Evolutionary conservation across 2,329 filamentous ascomycete genomes (phyloP).

Genomic region (Penicillium italicum): DNA sequence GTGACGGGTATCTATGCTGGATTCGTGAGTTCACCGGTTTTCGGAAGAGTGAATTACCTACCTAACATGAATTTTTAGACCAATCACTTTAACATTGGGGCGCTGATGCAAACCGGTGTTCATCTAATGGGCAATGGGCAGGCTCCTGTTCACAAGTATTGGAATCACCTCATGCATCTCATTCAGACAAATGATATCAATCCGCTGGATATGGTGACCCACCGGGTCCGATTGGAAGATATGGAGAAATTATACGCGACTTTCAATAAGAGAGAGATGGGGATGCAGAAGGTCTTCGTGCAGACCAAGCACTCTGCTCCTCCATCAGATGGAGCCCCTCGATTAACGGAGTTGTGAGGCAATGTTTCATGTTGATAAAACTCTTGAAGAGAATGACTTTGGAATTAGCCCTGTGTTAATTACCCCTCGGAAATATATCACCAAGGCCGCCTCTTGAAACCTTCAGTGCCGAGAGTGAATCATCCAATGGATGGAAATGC

Average conservation of each 20-base stretch:
- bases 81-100: slow-evolving; percentile 79
- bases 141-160: slow-evolving; percentile 77
- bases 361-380: neutral
- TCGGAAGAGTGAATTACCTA: neutral
- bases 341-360: slow-evolving; percentile 43
- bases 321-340: slow-evolving; percentile 49
- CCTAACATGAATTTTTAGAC: slow-evolving; percentile 46
- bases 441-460: no score
- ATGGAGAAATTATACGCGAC: slow-evolving; percentile 62
- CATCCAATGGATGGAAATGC: no score
- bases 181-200: slow-evolving; percentile 68
- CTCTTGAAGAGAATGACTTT: neutral
- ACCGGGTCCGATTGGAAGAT: slow-evolving; percentile 72
- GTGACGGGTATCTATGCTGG: slow-evolving; percentile 69
- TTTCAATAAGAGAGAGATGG: slow-evolving; percentile 53
- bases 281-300: slow-evolving; percentile 79
- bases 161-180: slow-evolving; percentile 68
- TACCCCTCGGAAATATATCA: neutral
- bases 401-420: neutral
- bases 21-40: slow-evolving; percentile 45
- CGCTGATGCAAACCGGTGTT: slow-evolving; percentile 82
- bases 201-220: slow-evolving; percentile 74
- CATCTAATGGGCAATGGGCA: slow-evolving; percentile 68
- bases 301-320: slow-evolving; percentile 57
- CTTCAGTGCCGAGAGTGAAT: neutral